Percentiles rank a stretch among this genome's conserved stretches.
phyloP scores from a whole-genome alignment of 2,329 filamentous ascomycete genomes.

The Reticulascus tulasneorum region DNA sequence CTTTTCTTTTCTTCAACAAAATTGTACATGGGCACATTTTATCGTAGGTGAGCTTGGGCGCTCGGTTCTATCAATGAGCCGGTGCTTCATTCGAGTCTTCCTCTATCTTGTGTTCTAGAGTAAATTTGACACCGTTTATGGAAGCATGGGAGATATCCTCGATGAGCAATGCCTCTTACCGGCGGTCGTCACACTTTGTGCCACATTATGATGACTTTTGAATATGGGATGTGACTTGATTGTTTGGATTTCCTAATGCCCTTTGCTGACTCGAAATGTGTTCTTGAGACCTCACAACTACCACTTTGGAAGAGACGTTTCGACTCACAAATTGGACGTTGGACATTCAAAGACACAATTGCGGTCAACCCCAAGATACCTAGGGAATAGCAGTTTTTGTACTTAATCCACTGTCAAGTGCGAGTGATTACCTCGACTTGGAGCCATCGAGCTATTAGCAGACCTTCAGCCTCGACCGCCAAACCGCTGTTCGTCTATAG shows the following conservation, averaged over 20 bases:
- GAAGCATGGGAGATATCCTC: conserved; percentile 65
- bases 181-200: conserved; percentile 62
- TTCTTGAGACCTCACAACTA: no score
- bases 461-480: no score
- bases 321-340: no score
- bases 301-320: no score
- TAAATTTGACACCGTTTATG: conserved; percentile 61
- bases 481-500: conserved; percentile 1
- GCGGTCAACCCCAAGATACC: no score
- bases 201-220: conserved; percentile 28
- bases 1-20: conserved; percentile 42
- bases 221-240: no score
- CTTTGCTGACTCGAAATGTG: no score
- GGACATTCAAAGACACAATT: no score
- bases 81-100: conserved; percentile 56
- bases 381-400: no score
- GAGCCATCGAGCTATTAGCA: no score
- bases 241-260: neutral
- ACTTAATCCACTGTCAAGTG: no score
- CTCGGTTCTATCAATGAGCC: no score
- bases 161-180: conserved; percentile 67
- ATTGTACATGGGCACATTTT: conserved; percentile 68
- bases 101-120: conserved; percentile 72
- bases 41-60: conserved; percentile 67
- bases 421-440: conserved; percentile 3